Conservation (phyloP, 1,139 yeast genomes). For the Candida pseudoviswanathii region DNA sequence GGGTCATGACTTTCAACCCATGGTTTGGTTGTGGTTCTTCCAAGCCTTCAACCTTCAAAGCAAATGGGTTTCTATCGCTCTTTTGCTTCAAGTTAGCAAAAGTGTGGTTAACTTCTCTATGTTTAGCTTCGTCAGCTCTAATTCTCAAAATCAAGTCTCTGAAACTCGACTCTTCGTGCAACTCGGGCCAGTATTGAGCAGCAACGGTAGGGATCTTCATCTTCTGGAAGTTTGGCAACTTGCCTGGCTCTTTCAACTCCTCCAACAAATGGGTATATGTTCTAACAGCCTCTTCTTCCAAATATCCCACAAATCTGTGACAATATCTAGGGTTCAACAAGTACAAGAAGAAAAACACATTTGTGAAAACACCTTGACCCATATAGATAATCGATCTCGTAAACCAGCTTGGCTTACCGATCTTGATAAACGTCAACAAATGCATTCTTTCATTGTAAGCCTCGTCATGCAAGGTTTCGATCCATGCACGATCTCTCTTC, state of each 20-base stretch:
- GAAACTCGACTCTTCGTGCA: slow-evolving; percentile 51
- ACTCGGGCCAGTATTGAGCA: slow-evolving; percentile 61
- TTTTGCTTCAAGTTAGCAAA: slow-evolving; percentile 62
- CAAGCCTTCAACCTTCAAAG: slow-evolving; percentile 40
- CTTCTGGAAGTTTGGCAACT: slow-evolving; percentile 50
- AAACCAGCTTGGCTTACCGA: slow-evolving; percentile 65
- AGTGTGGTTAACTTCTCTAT: slow-evolving; percentile 76
- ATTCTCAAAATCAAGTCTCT: slow-evolving; percentile 62
- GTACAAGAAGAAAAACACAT: slow-evolving; percentile 63
- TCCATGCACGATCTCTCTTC: slow-evolving; percentile 74
- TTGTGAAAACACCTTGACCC: slow-evolving; percentile 76
- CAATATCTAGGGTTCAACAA: slow-evolving; percentile 64
- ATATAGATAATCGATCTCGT: slow-evolving; percentile 57
- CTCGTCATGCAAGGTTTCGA: slow-evolving; percentile 73
- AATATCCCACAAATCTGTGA: slow-evolving; percentile 76
- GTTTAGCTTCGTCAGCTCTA: slow-evolving; percentile 70
- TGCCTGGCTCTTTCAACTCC: slow-evolving; percentile 55
- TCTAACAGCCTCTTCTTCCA: slow-evolving; percentile 80
- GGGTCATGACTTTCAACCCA: slow-evolving; percentile 49
- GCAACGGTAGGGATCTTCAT: slow-evolving; percentile 59
- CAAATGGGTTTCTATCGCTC: slow-evolving; percentile 70
- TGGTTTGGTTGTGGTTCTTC: slow-evolving; percentile 57
- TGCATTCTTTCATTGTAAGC: slow-evolving; percentile 85
- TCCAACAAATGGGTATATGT: slow-evolving; percentile 66
- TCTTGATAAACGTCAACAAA: slow-evolving; percentile 64